Conservation (phyloP, 768 basidiomycete species). For the Omphalotus guepiniiformis region DNA sequence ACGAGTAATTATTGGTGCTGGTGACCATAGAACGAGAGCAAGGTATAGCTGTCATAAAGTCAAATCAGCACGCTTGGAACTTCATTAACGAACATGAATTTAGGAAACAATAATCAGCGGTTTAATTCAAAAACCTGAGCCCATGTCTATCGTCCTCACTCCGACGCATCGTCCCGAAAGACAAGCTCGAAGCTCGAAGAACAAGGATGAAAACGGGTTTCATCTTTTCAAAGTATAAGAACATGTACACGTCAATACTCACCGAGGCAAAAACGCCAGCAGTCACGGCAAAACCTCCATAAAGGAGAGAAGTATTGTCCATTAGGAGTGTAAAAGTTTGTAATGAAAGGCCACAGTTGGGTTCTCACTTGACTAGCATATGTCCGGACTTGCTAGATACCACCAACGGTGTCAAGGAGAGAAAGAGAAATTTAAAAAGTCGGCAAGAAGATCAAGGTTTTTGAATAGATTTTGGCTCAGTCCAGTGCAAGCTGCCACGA, state of each 20-base stretch:
- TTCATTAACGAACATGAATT: background rate
- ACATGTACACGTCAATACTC: background rate
- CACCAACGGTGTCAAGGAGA: too few relatives aligned
- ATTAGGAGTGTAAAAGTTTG: too few relatives aligned
- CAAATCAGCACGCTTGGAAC: slow-evolving; percentile 11
- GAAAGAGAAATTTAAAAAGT: too few relatives aligned
- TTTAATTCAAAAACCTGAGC: slow-evolving; percentile 40
- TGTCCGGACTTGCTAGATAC: too few relatives aligned
- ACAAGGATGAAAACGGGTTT: slow-evolving; percentile 83
- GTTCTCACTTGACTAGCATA: too few relatives aligned
- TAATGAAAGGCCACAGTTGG: too few relatives aligned
- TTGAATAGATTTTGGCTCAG: too few relatives aligned
- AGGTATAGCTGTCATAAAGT: slow-evolving; percentile 54
- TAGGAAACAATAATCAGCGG: slow-evolving; percentile 29
- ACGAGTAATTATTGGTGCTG: slow-evolving; percentile 55
- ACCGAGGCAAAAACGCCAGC: slow-evolving; percentile 3
- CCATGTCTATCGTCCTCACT: slow-evolving; percentile 55
- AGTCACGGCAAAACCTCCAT: background rate
- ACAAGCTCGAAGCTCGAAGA: slow-evolving; percentile 75
- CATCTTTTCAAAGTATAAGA: slow-evolving; percentile 40
- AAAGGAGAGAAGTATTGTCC: slow-evolving; percentile 5
- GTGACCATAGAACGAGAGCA: slow-evolving; percentile 71
- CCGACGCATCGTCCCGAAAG: slow-evolving; percentile 7
- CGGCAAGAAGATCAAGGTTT: too few relatives aligned
- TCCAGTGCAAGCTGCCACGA: too few relatives aligned